Evolutionary conservation across 106 monocot genomes (phyloP).

Genomic region (Dendrobium catenatum): DNA sequence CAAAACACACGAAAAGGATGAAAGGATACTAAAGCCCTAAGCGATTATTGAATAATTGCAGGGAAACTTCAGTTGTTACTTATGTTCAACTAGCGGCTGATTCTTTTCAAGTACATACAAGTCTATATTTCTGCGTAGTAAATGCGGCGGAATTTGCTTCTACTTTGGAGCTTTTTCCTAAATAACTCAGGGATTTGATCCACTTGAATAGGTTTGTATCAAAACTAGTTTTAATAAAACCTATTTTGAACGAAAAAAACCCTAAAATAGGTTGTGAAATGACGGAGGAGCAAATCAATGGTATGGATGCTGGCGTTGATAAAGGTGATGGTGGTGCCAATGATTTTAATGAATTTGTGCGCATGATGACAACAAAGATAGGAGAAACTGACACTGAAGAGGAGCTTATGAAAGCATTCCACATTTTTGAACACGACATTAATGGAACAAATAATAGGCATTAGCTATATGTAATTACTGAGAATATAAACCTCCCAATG

Average conservation of each 20-base stretch:
- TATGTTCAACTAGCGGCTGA: not conserved
- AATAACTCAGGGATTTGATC: too few relatives aligned
- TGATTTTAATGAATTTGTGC: slow-evolving; percentile 80
- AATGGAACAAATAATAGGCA: slow-evolving; percentile 26
- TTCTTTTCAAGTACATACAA: not conserved
- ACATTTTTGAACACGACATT: slow-evolving; percentile 75
- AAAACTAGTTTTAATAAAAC: too few relatives aligned
- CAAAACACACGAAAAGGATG: not conserved
- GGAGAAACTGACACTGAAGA: slow-evolving; percentile 85
- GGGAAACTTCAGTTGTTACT: not conserved
- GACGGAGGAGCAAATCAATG: slow-evolving; percentile 46
- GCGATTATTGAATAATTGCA: not conserved
- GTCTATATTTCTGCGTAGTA: not conserved
- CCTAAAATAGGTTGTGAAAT: too few relatives aligned
- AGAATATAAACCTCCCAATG: too few relatives aligned
- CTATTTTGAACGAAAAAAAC: too few relatives aligned
- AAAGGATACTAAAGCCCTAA: not conserved
- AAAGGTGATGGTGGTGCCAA: slow-evolving; percentile 90
- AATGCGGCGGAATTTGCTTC: not conserved
- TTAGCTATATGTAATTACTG: too few relatives aligned
- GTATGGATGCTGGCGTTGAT: slow-evolving; percentile 91
- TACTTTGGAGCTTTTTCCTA: not conserved
- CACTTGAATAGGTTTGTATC: too few relatives aligned
- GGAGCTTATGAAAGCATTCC: slow-evolving; percentile 76
- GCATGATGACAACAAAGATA: slow-evolving; percentile 95